These are phyloP conservation scores for Sugiyamaella paludigena DNA, from an alignment of 1,139 yeast species.

Conservation along the genomic window DNA sequence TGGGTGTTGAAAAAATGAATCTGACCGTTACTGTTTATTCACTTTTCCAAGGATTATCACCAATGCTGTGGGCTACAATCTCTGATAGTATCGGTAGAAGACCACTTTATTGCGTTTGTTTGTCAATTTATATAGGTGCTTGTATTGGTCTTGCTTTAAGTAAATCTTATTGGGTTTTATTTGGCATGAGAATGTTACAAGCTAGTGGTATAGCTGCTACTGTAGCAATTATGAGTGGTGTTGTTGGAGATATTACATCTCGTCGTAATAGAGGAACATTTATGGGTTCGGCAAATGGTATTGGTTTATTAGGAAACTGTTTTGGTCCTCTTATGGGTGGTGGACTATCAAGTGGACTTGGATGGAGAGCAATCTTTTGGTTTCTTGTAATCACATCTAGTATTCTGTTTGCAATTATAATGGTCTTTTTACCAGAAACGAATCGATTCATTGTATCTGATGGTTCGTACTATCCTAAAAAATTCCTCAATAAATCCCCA, in stretches of 20 bases:
- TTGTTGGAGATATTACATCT: constrained; percentile 65
- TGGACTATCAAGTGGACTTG: constrained; percentile 53
- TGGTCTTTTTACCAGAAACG: constrained; percentile 62
- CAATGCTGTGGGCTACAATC: constrained; percentile 54
- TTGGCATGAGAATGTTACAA: constrained; percentile 62
- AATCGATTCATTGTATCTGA: constrained; percentile 67
- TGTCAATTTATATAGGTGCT: constrained; percentile 53
- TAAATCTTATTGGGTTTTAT: constrained; percentile 49
- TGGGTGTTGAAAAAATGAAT: constrained; percentile 56
- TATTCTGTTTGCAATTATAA: constrained; percentile 36
- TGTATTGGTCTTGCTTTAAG: constrained; percentile 61
- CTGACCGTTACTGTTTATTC: constrained; percentile 69
- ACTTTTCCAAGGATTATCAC: constrained; percentile 66
- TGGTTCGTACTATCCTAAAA: constrained; percentile 52
- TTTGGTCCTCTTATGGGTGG: constrained; percentile 78
- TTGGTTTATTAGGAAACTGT: constrained; percentile 69
- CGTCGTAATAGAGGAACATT: constrained; percentile 61
- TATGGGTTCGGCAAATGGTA: constrained; percentile 60
- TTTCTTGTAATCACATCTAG: constrained; percentile 64
- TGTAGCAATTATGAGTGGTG: constrained; percentile 62
- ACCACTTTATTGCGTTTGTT: constrained; percentile 56
- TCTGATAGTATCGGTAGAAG: constrained; percentile 70
- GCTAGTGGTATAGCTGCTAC: constrained; percentile 71
- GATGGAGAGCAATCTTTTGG: constrained; percentile 79
- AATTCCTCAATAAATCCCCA: constrained; percentile 46